Base-by-base conservation (phyloP, 768 basidiomycete genomes). In the Phaeotremella fagi region DNA sequence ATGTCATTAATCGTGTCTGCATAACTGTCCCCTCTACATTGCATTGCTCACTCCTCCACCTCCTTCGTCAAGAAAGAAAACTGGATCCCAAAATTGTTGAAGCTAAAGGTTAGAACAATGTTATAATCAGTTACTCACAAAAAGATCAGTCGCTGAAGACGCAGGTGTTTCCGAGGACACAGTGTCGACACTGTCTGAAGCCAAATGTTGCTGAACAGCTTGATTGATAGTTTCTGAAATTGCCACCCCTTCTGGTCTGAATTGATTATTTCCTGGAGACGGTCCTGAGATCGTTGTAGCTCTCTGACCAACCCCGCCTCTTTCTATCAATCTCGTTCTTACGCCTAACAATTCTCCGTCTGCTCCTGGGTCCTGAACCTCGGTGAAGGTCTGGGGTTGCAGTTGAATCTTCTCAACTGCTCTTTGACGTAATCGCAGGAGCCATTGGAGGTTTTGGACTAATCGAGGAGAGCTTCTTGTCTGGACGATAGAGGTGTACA, bases 361-460 rank as follows among this genome's bases (percentile, higher is more conserved):
- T 18, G 35, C 45, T 46, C 20, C 18, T 12, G 15, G 22, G 11
- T 43, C 41, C 9, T 24, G 9, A 9, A 24, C 11, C 11, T 33
- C n/a, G 31, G 20, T 4, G 3, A 36, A 16, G 11, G 15, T 11
- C 5, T 28, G 16, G 24, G 18, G 45, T 7, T 24, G 20, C 37
- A 47, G 44, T 11, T 14, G 11, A 31, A 55, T 36, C 25, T 55
- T 55, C 23, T 55, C 45, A 24, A 54, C 43, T 14, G 36, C 60
- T 14, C 52, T 29, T 26, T 53, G 48, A 4, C 61, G 52, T 3
- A 64, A 31, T 11, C 60, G 56, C 6, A 47, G 36, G 14, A 64
- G 54, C 63, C 60, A 61, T 20, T 55, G 48, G 26, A 58, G 57
- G 33, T 64, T 64, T 24, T 57, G 52, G 15, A 58, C 24, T 44